Evolutionary conservation across 2,329 filamentous ascomycete genomes (phyloP).

Genomic region (Apiospora aurea): DNA sequence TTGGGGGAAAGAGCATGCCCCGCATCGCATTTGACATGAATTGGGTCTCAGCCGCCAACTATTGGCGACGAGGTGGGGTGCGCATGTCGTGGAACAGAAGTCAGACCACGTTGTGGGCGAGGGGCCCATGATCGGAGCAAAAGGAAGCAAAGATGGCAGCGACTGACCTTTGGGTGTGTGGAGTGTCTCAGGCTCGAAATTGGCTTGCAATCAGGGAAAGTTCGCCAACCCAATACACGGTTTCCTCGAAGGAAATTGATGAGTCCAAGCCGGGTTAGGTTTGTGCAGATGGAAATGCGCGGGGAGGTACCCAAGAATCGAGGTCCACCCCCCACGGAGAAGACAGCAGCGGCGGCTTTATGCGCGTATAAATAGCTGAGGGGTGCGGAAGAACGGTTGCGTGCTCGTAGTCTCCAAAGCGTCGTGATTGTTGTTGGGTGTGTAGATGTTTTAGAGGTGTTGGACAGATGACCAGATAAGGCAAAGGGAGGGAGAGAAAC

Average conservation of each 20-base stretch:
- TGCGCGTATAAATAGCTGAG: conserved; percentile 1
- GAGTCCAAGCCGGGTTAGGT: conserved; percentile 13
- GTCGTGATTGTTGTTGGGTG: conserved; percentile 12
- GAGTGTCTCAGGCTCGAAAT: conserved; percentile 10
- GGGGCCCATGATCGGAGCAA: conserved; percentile 19
- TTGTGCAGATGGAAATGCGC: conserved; percentile 20
- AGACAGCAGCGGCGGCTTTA: conserved; percentile 14
- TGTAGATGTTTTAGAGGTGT: conserved; percentile 19
- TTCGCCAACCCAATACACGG: conserved; percentile 1
- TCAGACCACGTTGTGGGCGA: conserved; percentile 25
- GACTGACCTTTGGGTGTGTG: conserved; percentile 3
- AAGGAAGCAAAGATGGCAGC: conserved; percentile 28
- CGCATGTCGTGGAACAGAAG: conserved; percentile 20
- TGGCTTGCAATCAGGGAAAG: conserved; percentile 12
- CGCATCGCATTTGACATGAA: conserved; percentile 13
- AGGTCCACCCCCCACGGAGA: conserved; percentile 21
- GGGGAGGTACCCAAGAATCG: conserved; percentile 21
- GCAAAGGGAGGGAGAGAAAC: conserved; percentile 14
- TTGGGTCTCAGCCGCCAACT: conserved; percentile 11
- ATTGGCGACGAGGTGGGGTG: conserved; percentile 20
- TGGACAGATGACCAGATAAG: conserved; percentile 17
- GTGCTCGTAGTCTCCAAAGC: neutral
- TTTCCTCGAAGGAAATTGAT: conserved; percentile 10
- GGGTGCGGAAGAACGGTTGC: neutral
- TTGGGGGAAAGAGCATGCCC: conserved; percentile 5